Base-by-base conservation (phyloP, 2,329 filamentous ascomycete species). In the Colletotrichum musicola region DNA sequence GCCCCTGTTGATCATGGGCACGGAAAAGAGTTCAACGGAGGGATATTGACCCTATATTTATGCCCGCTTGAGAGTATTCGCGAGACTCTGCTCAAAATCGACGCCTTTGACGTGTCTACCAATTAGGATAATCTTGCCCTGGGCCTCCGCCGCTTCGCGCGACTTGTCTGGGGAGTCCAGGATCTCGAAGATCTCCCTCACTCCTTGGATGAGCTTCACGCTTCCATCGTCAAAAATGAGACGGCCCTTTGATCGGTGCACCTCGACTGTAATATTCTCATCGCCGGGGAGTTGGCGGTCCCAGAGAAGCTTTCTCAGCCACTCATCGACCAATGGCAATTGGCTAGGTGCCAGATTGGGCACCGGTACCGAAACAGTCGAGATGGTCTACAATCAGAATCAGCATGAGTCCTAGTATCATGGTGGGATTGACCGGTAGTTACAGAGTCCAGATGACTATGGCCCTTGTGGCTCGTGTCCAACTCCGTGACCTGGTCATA, bases 121-220 rank as follows among this genome's bases (percentile, higher is more conserved):
- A 76, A 92, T 92, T 53, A 92, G 74, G 10, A 92, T 86, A 56
- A 92, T 80, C 76, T 92, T 92, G 22, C 89, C 86, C 44, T 78
- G 72, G 12, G 76, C 69, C 13, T 65, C 64, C 50, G 70, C 74
- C 2, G 77, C 76, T 10, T 74, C 72, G 10, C 73, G 71, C 16
- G 68, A 68, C 53, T 76, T 78, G 10, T 78, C 73, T 4, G 82
- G 80, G 7, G 81, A 82, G 72, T 97, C 94, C 25, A 93, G 88
- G 25, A 98, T 92, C 75, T 99, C 96, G 78, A 98, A 99, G 16
- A 98, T 88, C 74, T 98, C 95, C 61, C 95, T 85, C 1, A 99
- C 96, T 2, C 95, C 96, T 78, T 99, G 96, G 7, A 98, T 85
- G 71, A 98, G 89, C 77, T 93, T 93, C 50, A 89, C 82, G 0